phyloP scores from a whole-genome alignment of 192 early-diverging fungal species.

The Mortierella alpina region DNA sequence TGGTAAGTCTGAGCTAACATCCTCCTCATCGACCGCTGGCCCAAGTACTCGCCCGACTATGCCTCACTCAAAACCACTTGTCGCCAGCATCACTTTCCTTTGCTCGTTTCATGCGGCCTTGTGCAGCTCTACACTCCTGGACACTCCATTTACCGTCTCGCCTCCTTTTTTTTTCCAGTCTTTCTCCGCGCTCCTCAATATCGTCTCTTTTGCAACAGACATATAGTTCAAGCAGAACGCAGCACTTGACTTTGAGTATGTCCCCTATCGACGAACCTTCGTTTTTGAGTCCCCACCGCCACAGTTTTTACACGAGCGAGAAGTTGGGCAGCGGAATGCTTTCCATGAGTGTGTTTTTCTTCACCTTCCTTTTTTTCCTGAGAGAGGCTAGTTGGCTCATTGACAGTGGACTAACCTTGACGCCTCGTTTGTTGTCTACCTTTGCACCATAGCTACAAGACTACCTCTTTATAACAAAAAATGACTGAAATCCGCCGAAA shows the following conservation, averaged over 20 bases:
- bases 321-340: too few species aligned
- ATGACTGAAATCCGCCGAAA: slow-evolving; percentile 81
- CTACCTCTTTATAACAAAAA: neutral
- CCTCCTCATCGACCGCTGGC: neutral
- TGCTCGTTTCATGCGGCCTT: neutral
- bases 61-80: neutral
- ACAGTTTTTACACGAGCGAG: too few species aligned
- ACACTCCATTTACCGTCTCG: neutral
- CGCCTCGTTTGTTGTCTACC: too few species aligned
- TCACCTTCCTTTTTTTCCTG: too few species aligned
- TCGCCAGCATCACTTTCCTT: neutral
- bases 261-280: too few species aligned
- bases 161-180: slow-evolving; percentile 1
- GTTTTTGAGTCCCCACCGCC: too few species aligned
- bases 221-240: too few species aligned
- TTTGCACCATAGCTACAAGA: neutral
- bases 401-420: too few species aligned
- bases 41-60: neutral
- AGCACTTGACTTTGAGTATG: neutral
- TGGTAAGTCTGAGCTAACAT: neutral
- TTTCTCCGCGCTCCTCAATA: neutral
- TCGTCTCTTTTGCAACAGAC: too few species aligned
- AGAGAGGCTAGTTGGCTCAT: too few species aligned
- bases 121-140: neutral
- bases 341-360: too few species aligned